Base-by-base conservation (phyloP, 2,329 filamentous ascomycete species). In the Cytospora mali region DNA sequence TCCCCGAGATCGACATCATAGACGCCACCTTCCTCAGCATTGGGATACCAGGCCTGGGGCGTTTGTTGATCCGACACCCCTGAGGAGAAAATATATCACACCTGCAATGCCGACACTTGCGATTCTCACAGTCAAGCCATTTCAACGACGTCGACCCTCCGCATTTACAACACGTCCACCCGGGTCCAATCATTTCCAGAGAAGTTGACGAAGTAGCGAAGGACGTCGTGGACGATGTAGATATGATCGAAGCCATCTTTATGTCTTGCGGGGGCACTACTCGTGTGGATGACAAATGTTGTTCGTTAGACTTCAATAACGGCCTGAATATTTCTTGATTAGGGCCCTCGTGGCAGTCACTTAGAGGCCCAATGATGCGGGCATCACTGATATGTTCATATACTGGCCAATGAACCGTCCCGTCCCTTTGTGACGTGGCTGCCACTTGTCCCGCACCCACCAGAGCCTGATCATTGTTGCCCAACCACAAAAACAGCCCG, bases 111-210 rank as follows among this genome's bases (percentile, higher is more conserved):
- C 46, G 55, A 10, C 63, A 65, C 25, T 46, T 39, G 1, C 14
- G 28, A 18, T 55, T 28, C n/a, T 62, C 52, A 14, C 63, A 65
- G 46, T 65, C 51, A 7, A 62, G 21, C 27, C 35, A 62, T 21
- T 61, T 53, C 21, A 62, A n/a, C 1, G 59, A 59, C 0, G 59
- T 62, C 0, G 39, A n/a, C 4, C 5, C 21, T 23, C 55, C 33
- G 11, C 62, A 62, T 23, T 33, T 35, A 42, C 62, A 64, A n/a
- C 62, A 64, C 1, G 46, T 62, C 59, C 62, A 64, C 3, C 55
- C 59, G 10, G 29, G 52, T 0, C 62, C 58, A 10, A 42, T 18
- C 48, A 42, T 42, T 1, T 16, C 6, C 0, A 7, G 11, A 16
- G 23, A 2, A 6, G 25, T 23, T 46, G 42, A n/a, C 4, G 7